phyloP scores from a whole-genome alignment of 225 moss, liverwort and hornwort genomes.

The Thuidium tamariscinum region DNA sequence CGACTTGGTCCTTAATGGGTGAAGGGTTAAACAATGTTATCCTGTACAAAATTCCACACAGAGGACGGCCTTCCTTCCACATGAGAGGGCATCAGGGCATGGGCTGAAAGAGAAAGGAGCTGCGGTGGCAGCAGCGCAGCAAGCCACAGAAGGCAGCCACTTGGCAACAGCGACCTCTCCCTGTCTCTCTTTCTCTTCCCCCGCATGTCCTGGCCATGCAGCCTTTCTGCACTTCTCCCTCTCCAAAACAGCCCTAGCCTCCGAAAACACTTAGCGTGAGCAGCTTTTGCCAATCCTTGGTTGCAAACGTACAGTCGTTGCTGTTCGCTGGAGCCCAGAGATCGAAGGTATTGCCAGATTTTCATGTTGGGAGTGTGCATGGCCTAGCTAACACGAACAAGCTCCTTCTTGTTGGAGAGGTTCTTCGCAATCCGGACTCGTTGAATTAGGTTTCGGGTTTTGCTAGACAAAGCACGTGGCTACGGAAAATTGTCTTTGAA shows the following conservation, averaged over 20 bases:
- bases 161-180: not conserved
- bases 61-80: not conserved
- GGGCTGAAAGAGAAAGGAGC: not conserved
- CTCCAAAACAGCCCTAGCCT: not conserved
- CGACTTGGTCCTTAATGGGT: too few relatives aligned
- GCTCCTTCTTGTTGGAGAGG: not conserved
- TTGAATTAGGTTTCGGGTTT: not conserved
- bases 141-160: not conserved
- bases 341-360: not conserved
- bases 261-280: fast-evolving
- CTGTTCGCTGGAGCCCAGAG: not conserved
- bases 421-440: not conserved
- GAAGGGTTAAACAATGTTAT: not conserved
- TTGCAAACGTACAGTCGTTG: too few relatives aligned
- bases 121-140: not conserved
- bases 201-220: not conserved
- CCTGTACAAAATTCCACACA: not conserved
- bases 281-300: not conserved
- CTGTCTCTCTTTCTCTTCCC: not conserved
- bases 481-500: not conserved
- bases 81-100: not conserved
- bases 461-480: not conserved
- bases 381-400: not conserved
- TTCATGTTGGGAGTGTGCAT: not conserved
- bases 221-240: not conserved